phyloP scores from a whole-genome alignment of 805 yeast species.

The Komagataella pastoris region DNA sequence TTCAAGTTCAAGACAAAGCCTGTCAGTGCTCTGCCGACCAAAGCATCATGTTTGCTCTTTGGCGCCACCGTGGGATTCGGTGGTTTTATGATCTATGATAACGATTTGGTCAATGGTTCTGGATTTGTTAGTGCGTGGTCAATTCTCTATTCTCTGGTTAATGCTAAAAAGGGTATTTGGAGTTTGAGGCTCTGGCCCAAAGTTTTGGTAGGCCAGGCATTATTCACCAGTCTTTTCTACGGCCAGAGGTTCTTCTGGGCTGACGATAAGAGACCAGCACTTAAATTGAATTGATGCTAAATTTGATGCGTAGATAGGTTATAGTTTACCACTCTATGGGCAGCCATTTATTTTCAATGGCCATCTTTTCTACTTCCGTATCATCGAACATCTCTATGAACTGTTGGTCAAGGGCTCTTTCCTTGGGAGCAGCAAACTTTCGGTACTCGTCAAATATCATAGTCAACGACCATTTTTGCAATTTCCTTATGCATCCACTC shows the following conservation, averaged over 20 bases:
- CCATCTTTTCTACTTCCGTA: conserved; percentile 40
- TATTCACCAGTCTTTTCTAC: conserved; percentile 49
- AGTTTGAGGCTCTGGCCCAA: conserved; percentile 51
- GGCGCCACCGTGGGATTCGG: conserved; percentile 54
- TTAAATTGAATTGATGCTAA: neutral
- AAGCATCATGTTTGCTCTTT: conserved; percentile 34
- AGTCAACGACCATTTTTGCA: conserved; percentile 87
- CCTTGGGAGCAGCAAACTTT: conserved; percentile 89
- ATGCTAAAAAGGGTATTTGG: conserved; percentile 46
- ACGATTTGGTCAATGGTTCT: conserved; percentile 65
- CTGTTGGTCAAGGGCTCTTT: conserved; percentile 90
- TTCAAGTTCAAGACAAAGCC: conserved; percentile 4
- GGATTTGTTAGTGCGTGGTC: conserved; percentile 82
- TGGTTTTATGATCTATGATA: conserved; percentile 63
- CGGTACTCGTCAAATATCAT: conserved; percentile 95
- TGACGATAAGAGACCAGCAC: neutral
- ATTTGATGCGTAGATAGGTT: neutral
- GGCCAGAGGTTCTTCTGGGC: conserved; percentile 54
- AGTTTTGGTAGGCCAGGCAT: conserved; percentile 41
- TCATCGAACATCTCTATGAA: conserved; percentile 84
- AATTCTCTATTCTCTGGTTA: conserved; percentile 55
- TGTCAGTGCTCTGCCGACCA: conserved; percentile 19
- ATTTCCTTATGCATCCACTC: conserved; percentile 79
- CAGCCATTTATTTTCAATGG: conserved; percentile 39
- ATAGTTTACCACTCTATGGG: conserved; percentile 52